These are phyloP conservation scores for Metschnikowia koreensis DNA, from an alignment of 805 yeast genomes.

Conservation along the genomic window DNA sequence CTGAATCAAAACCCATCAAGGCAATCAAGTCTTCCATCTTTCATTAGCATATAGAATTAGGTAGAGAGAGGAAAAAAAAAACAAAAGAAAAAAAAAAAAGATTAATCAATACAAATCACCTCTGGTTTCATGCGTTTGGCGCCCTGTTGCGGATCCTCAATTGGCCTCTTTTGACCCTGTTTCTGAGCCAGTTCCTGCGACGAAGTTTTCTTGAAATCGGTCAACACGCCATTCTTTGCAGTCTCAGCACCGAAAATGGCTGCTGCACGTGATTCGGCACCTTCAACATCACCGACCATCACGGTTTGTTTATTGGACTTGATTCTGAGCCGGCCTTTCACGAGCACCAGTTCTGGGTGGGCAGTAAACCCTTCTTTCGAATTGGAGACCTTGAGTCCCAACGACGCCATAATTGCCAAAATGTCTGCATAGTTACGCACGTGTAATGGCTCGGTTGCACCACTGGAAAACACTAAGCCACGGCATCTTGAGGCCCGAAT, in stretches of 20 bases:
- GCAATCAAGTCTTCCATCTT: constrained; percentile 33
- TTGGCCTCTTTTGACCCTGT: no score
- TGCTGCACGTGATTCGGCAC: constrained; percentile 9
- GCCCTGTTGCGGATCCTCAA: no score
- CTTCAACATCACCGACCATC: constrained; percentile 44
- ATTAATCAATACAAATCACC: not conserved
- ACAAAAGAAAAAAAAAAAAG: no score
- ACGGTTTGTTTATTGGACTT: constrained; percentile 78
- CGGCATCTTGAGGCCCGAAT: constrained; percentile 77
- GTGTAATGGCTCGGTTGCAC: constrained; percentile 56
- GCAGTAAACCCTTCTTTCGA: constrained; percentile 59
- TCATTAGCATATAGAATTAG: constrained; percentile 10
- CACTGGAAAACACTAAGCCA: constrained; percentile 78
- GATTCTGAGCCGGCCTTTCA: constrained; percentile 71
- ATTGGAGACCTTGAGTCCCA: constrained; percentile 68
- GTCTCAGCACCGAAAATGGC: constrained; percentile 10
- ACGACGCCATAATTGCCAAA: constrained; percentile 56
- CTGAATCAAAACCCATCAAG: constrained; percentile 9
- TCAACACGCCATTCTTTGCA: constrained; percentile 25
- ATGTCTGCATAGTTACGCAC: constrained; percentile 71
- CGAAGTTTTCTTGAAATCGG: constrained; percentile 18
- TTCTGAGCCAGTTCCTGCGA: no score
- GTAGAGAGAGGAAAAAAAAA: no score
- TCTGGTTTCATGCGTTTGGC: not conserved
- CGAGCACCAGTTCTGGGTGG: constrained; percentile 60